Conservation (phyloP, 2,329 filamentous ascomycete species). For the Ceratocystis albifundus region DNA sequence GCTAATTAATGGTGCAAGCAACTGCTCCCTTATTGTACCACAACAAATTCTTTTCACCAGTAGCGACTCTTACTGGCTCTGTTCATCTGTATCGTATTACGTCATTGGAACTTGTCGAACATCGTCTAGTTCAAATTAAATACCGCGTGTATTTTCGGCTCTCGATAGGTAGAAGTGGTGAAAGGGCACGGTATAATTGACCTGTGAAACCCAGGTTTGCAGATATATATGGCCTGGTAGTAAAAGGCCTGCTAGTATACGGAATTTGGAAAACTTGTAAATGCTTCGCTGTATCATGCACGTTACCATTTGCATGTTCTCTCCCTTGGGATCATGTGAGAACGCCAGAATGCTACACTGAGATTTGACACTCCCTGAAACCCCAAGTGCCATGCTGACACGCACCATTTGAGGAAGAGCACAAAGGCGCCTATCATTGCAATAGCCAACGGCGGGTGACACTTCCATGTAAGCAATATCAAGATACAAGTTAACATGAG, state of each 20-base stretch:
- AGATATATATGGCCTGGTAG: too few species aligned
- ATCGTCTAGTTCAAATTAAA: too few species aligned
- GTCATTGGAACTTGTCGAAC: neutral
- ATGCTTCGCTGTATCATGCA: conserved; percentile 54
- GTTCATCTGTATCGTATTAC: neutral
- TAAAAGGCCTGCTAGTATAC: too few species aligned
- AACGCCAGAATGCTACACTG: conserved; percentile 51
- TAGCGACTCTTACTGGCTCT: too few species aligned
- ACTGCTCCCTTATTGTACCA: too few species aligned
- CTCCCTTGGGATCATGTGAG: conserved; percentile 38
- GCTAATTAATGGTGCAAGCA: too few species aligned
- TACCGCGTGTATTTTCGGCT: too few species aligned
- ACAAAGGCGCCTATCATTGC: conserved; percentile 55
- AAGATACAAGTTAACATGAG: conserved; percentile 56
- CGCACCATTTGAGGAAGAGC: conserved; percentile 54
- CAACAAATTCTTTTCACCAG: too few species aligned
- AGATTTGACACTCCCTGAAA: conserved; percentile 45
- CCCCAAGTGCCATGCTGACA: conserved; percentile 53
- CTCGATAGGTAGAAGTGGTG: conserved; percentile 50
- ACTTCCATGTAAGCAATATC: conserved; percentile 50
- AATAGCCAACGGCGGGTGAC: conserved; percentile 49
- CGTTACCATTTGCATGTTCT: conserved; percentile 45
- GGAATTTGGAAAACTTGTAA: conserved; percentile 37
- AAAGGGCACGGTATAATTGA: conserved; percentile 53
- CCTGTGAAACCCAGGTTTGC: conserved; percentile 30